These are phyloP conservation scores for Blastobotrys malaysiensis DNA, from an alignment of 1,139 yeast species.

Conservation along the genomic window DNA sequence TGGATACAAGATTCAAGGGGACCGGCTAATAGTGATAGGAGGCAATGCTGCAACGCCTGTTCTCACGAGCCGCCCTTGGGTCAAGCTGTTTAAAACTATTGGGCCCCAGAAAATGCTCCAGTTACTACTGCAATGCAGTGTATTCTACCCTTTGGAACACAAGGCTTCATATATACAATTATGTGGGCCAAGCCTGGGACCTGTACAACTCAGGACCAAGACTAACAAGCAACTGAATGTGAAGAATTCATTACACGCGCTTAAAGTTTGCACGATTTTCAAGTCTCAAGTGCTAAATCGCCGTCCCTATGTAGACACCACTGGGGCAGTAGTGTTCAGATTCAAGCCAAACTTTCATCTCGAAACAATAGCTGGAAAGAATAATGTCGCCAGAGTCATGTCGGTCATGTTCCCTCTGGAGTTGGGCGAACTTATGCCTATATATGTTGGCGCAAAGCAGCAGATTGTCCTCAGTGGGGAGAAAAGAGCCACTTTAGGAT, in stretches of 20 bases:
- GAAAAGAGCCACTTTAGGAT: not conserved
- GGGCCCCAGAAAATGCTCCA: conserved; percentile 3
- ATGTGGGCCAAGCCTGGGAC: not conserved
- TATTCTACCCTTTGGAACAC: not conserved
- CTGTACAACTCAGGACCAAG: not conserved
- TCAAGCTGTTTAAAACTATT: not conserved
- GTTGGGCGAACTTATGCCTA: not conserved
- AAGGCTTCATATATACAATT: conserved; percentile 2
- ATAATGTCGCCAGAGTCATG: not conserved
- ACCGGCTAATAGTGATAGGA: not conserved
- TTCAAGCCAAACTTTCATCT: conserved; percentile 7
- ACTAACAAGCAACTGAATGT: not conserved
- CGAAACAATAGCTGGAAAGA: not conserved
- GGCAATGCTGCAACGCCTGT: not conserved
- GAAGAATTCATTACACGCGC: not conserved
- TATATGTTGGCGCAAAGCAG: not conserved
- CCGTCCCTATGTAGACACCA: conserved; percentile 1
- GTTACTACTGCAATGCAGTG: not conserved
- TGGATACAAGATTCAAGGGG: not conserved
- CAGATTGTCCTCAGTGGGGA: not conserved
- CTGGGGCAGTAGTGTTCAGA: conserved; percentile 8
- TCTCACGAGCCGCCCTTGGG: conserved; percentile 2
- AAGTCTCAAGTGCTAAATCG: conserved; percentile 1
- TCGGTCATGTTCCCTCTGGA: conserved; percentile 3
- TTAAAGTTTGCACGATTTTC: not conserved